Base-by-base conservation (phyloP, 2,329 filamentous ascomycete genomes). In the Whalleya microplaca region DNA sequence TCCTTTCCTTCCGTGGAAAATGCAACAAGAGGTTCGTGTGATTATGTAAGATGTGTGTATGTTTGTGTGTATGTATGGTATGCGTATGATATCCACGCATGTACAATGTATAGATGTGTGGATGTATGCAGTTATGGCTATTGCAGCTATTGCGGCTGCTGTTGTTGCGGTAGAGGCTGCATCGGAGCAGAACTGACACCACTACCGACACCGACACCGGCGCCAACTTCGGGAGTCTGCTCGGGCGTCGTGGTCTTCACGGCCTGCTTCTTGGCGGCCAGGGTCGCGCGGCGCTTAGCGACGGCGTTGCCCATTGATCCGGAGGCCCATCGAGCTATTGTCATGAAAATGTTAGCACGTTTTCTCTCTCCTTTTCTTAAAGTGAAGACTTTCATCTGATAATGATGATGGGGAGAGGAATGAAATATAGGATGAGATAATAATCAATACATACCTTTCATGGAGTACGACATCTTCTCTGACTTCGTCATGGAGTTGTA, bases 381-480 rank as follows among this genome's bases (percentile, higher is more conserved):
- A n/a, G n/a, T 32, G 2, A 40, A 2, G 42, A 21, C 18, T 32
- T 19, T 21, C 40, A 4, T 12, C 16, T n/a, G 14, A 27, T 37
- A 18, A 27, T 27, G 23, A 9, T n/a, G 18, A 49, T 20, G 23
- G 19, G 21, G 16, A 41, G 43, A 29, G 27, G 27, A 5, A 12
- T 12, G 27, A 6, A 29, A 20, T 48, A 19, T 6, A 14, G 32
- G 19, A 23, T 41, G 21, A 21, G 1, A 18, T 42, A 20, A 27
- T 20, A 46, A 21, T 19, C 29, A 9, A 9, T 14, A 71, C 79
- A 73, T 75, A 85, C 84, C 82, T 75, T 84, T 84, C 84, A 86
- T 86, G 2, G 83, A 85, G 18, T 78, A 79, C n/a, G 81, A 84
- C 83, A 86, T 86, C 76, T 86, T 86, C 72, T 86, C 83, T 27